Conservation (phyloP, 164 flowering plant species). For the Stephania japonica region DNA sequence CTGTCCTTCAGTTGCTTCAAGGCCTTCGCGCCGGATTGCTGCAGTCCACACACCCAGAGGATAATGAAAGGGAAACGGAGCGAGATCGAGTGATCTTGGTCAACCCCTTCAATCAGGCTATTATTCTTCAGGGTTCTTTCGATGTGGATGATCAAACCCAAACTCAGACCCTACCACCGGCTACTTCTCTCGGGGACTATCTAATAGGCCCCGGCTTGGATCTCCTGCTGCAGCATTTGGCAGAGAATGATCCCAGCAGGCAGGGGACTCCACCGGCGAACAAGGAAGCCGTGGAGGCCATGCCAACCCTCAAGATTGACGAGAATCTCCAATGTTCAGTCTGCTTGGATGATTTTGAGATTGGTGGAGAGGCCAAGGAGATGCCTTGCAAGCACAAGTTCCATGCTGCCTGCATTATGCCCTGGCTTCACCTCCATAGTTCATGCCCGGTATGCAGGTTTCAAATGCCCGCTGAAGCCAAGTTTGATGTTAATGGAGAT, state of each 20-base stretch:
- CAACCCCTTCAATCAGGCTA: conserved; percentile 54
- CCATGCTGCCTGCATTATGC: conserved; percentile 58
- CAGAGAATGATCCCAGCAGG: conserved; percentile 80
- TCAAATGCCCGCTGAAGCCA: conserved; percentile 56
- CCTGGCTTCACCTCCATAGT: conserved; percentile 89
- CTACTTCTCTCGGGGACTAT: conserved; percentile 66
- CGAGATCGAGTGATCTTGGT: conserved; percentile 44
- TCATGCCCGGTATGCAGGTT: conserved; percentile 86
- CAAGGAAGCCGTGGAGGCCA: conserved; percentile 67
- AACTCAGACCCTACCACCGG: conserved; percentile 21
- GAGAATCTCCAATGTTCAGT: conserved; percentile 59
- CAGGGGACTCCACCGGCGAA: conserved; percentile 88
- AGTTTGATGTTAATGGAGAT: conserved; percentile 53
- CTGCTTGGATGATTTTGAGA: conserved; percentile 76
- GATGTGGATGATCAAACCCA: conserved; percentile 20
- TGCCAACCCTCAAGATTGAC: conserved; percentile 53
- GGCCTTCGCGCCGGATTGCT: conserved; percentile 30
- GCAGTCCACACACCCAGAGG: conserved; percentile 32
- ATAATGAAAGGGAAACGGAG: conserved; percentile 32
- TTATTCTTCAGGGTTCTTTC: conserved; percentile 47
- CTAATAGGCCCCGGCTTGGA: conserved; percentile 74
- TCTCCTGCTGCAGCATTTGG: conserved; percentile 72
- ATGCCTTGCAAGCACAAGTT: conserved; percentile 94
- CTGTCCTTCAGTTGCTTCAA: conserved; percentile 55
- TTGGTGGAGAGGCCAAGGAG: conserved; percentile 62